phyloP scores from a whole-genome alignment of 345 rosid genomes.

The Raphanus sativus region DNA sequence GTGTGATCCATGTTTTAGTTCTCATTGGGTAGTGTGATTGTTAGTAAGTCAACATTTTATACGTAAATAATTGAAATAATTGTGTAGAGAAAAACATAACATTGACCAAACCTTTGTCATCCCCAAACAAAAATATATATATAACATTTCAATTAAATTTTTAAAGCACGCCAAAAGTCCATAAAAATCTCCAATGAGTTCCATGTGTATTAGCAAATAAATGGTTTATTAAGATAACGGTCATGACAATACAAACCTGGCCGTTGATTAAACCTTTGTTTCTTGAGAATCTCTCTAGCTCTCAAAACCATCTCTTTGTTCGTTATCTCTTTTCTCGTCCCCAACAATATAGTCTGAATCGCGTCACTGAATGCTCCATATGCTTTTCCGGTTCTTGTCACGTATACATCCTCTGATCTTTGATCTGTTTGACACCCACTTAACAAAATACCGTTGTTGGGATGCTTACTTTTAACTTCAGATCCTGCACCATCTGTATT shows the following conservation, averaged over 20 bases:
- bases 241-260: conserved; percentile 60
- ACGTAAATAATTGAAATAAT: not conserved
- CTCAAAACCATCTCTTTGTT: conserved; percentile 35
- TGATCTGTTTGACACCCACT: conserved; percentile 40
- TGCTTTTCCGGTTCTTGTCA: conserved; percentile 24
- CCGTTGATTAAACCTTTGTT: conserved; percentile 46
- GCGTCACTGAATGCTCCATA: conserved; percentile 38
- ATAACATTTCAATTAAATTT: not conserved
- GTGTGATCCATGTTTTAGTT: too few relatives aligned
- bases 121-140: not conserved
- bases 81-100: not conserved
- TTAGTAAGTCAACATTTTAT: not conserved
- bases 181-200: not conserved
- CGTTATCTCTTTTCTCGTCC: conserved; percentile 3
- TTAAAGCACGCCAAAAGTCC: not conserved
- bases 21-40: not conserved
- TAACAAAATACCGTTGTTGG: conserved; percentile 22
- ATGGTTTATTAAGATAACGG: conserved; percentile 39
- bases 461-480: conserved; percentile 14
- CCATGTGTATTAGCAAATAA: conserved; percentile 37
- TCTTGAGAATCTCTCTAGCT: conserved; percentile 50
- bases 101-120: not conserved
- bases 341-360: conserved; percentile 37
- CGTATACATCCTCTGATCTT: conserved; percentile 32
- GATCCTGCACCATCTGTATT: not conserved